These are phyloP conservation scores for Phytophthora pistaciae DNA, from an alignment of 352 stramenopile genomes.

Conservation along the genomic window DNA sequence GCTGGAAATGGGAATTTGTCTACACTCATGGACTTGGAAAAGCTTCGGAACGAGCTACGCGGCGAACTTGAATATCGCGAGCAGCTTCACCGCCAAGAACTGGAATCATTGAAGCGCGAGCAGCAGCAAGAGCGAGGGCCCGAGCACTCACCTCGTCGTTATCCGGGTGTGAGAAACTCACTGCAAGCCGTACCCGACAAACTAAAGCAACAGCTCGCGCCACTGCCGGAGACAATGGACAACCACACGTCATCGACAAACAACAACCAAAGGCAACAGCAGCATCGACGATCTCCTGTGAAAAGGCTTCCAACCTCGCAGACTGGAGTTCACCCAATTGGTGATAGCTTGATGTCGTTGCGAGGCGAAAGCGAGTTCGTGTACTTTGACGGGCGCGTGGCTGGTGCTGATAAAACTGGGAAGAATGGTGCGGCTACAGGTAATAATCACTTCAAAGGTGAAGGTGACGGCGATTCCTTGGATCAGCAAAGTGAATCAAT, in stretches of 20 bases:
- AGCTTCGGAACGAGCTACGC: slow-evolving; percentile 58
- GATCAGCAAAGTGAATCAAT: slow-evolving; percentile 20
- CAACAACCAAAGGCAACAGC: neutral
- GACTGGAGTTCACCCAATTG: neutral
- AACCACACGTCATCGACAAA: neutral
- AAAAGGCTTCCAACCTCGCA: neutral
- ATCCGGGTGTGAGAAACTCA: slow-evolving; percentile 12
- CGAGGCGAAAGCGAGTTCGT: slow-evolving; percentile 68
- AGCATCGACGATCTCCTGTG: neutral
- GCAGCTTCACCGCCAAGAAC: slow-evolving; percentile 53
- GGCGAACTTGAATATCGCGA: slow-evolving; percentile 64
- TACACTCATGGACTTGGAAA: slow-evolving; percentile 66
- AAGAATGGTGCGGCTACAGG: neutral
- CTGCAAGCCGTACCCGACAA: neutral
- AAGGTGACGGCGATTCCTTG: neutral
- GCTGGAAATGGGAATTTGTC: slow-evolving; percentile 21
- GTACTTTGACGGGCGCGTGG: slow-evolving; percentile 54
- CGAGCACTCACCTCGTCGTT: slow-evolving; percentile 3
- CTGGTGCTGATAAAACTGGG: neutral
- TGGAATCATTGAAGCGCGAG: slow-evolving; percentile 45
- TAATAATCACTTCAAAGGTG: neutral
- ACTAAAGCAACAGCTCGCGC: neutral
- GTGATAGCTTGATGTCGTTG: slow-evolving; percentile 35
- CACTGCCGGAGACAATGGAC: neutral
- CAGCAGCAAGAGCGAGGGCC: slow-evolving; percentile 22